Conservation (phyloP, 257 asterid genomes). For the Penstemon newberryi region DNA sequence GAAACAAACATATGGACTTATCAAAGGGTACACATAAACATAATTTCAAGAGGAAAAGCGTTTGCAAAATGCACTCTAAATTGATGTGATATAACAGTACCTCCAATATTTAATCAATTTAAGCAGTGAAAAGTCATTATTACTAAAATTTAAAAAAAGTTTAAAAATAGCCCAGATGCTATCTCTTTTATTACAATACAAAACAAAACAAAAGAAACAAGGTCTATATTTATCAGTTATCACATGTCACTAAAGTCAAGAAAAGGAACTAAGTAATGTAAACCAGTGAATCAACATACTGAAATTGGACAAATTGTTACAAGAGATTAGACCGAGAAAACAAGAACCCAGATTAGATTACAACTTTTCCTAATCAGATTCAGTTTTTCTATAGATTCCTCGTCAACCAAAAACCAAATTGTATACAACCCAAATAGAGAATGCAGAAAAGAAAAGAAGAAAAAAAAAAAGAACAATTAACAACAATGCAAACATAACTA, state of each 20-base stretch:
- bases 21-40: neutral
- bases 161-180: neutral
- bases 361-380: neutral
- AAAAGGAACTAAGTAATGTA: neutral
- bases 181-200: neutral
- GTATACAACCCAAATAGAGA: neutral
- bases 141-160: neutral
- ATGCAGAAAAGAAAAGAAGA: neutral
- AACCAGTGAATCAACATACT: slow-evolving; percentile 4
- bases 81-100: slow-evolving; percentile 20
- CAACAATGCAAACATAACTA: slow-evolving; percentile 9
- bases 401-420: neutral
- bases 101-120: neutral
- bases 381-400: neutral
- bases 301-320: slow-evolving; percentile 9
- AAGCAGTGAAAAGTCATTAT: neutral
- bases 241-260: neutral
- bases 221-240: neutral
- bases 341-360: neutral
- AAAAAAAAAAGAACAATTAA: neutral
- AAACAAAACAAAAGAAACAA: neutral
- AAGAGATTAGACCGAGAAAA: neutral
- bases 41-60: neutral
- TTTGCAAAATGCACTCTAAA: neutral
- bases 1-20: too few relatives aligned